A percentile compares a stretch with the other conserved stretches of the same genome.
Conservation (phyloP, 208 protist species). For the Trypanosoma conorhini region DNA sequence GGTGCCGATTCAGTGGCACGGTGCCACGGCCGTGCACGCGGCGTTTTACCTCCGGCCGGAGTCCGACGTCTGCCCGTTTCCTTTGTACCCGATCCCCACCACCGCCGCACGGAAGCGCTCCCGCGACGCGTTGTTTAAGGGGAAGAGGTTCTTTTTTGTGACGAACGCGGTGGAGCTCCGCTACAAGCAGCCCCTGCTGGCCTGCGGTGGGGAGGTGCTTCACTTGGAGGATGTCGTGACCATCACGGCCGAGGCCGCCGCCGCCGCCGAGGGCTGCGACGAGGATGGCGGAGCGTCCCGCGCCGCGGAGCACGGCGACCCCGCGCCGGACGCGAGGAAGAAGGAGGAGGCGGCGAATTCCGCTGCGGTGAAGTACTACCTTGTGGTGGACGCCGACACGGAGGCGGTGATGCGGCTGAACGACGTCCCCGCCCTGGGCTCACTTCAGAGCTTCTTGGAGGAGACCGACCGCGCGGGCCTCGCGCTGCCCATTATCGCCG, state of each 20-base stretch:
- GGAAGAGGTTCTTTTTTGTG: conserved; percentile 52
- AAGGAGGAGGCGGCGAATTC: not conserved
- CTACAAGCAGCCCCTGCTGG: conserved; percentile 39
- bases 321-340: conserved; percentile 4
- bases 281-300: conserved; percentile 28
- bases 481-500: conserved; percentile 15
- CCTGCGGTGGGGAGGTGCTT: conserved; percentile 23
- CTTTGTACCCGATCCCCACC: conserved; percentile 67
- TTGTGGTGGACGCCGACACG: conserved; percentile 55
- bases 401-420: conserved; percentile 25
- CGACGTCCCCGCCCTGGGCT: not conserved
- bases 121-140: conserved; percentile 46
- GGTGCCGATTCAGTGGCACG: conserved; percentile 49
- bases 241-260: conserved; percentile 13
- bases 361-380: conserved; percentile 27
- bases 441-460: conserved; percentile 8
- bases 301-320: conserved; percentile 22
- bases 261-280: not conserved
- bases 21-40: conserved; percentile 25
- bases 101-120: conserved; percentile 44
- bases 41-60: conserved; percentile 68
- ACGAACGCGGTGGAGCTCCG: conserved; percentile 39
- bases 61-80: conserved; percentile 68
- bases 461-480: conserved; percentile 7
- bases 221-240: conserved; percentile 14